Base-by-base conservation (phyloP, 2,329 filamentous ascomycete genomes). In the Neopestalotiopsis clavispora region DNA sequence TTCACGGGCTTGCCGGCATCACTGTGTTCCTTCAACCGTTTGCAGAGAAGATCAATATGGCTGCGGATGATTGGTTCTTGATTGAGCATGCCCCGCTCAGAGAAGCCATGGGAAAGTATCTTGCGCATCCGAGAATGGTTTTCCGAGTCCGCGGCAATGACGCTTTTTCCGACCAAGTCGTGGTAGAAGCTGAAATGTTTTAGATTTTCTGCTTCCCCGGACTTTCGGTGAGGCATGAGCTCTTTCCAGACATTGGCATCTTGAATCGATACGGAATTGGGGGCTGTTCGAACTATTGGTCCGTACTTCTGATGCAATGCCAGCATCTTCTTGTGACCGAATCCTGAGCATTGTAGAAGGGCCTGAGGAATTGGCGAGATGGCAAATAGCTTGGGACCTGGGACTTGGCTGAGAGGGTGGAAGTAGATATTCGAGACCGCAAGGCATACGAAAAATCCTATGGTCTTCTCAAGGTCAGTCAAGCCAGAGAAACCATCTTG, bases 61-160 rank as follows among this genome's bases (percentile, higher is more conserved):
- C 66, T 38, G 20, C 68, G 52, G 67, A 75, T 72, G 60, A 74
- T 68, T 6, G 69, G 67, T 57, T 76, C 72, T 30, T 75, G 73
- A 5, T 68, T 71, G 17, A 42, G 62, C 67, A 76, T 67, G 9
- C 71, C 64, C 34, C 62, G 66, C 3, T 69, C 71, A 13, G 70
- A 72, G 64, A 76, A 75, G 30, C 69, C 73, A 45, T 72, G 70
- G 13, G 71, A 52, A 9, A 74, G 38, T 45, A 71, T 12, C 28
- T 20, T 20, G 17, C 71, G 69, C 23, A 71, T 23, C 5, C 65
- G 45, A 17, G 38, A n/a, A 38, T 69, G 68, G 6, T 38, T 28
- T 20, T 60, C 58, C 2, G 17, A 28, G 4, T 23, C 28, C 6
- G 58, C 58, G 34, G 34, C 10, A 10, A 38, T 38, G 34, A 38